Evolutionary conservation across 495 filamentous ascomycete genomes (phyloP), one percentile per base, ranked within the genome.

Genomic region (Paragyromitra xinjiangensis): DNA sequence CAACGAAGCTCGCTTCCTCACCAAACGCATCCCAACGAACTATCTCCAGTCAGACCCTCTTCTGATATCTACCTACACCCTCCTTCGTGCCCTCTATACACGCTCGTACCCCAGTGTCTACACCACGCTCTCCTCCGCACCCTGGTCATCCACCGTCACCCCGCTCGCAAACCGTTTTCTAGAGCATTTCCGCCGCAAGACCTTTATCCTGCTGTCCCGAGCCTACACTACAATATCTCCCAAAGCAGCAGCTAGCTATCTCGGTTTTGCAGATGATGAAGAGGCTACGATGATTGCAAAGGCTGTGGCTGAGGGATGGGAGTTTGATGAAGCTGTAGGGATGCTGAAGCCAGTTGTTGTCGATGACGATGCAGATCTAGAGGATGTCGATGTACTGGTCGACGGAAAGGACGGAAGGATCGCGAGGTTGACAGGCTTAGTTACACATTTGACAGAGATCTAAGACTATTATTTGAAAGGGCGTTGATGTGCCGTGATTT

Each of bases 31-130:
- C 64, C 87, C 87, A 0, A 75, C 81, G 58, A 62, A 64, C 7
- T 69, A 87, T 29, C 65, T 82, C 42, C 81, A 85, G 44, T 82
- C 83, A 8, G 85, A 88, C 68, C 79, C 83, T 3, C 82, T 84
- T 16, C 50, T 89, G 37, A 84, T 86, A 72, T 86, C 84, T 65
- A 86, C 86, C 58, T 73, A 85, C 34, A 82, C 80, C 14, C 80
- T 89, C 22, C 81, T 89, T 40, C 84, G 84, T 48, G 86, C 87
- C 8, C 80, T 88, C 19, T 89, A 87, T 84, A 87, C 88, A 26
- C 84, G 82, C 16, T 81, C 85, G 39, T 84, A 88, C 71, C 82
- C 75, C 22, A 81, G 82, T 26, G 82, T 86, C 59, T 88, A 87
- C 65, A 81, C 76, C 61, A 82, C 85, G 11, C 83, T 88, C 24